Conservation (phyloP, 345 rosid genomes). For the Adansonia digitata region DNA sequence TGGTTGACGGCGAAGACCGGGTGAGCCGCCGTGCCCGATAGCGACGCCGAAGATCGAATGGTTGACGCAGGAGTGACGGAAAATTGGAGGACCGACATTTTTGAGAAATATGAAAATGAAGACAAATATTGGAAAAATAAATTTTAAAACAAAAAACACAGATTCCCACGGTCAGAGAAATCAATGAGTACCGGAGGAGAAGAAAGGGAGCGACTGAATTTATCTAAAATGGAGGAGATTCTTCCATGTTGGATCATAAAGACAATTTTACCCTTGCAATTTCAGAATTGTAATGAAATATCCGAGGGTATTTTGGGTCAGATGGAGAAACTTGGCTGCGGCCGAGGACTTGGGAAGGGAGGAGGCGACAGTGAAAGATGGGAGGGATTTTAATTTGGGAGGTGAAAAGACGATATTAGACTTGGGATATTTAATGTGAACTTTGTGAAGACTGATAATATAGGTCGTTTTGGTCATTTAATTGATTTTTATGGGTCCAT, state of each 20-base stretch:
- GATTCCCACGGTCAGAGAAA: neutral
- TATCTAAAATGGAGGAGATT: too few species aligned
- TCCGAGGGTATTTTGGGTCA: neutral
- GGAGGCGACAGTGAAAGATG: neutral
- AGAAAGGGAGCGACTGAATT: neutral
- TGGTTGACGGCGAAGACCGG: constrained; percentile 12
- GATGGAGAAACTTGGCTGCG: neutral
- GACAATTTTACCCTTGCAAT: constrained; percentile 1
- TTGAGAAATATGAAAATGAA: neutral
- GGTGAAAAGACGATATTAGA: neutral
- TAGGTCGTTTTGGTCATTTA: constrained; percentile 8
- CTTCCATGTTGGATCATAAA: neutral
- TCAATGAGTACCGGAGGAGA: neutral
- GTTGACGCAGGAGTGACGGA: constrained; percentile 25
- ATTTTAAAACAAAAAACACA: neutral
- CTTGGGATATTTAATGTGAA: neutral
- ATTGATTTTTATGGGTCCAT: neutral
- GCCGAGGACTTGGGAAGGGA: neutral
- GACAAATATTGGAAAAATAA: neutral
- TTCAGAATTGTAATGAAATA: neutral
- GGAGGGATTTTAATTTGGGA: neutral
- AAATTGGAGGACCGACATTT: constrained; percentile 36
- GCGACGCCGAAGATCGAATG: constrained; percentile 28
- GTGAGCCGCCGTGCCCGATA: constrained; percentile 8
- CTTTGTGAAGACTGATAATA: neutral